phyloP scores from a whole-genome alignment of 2,329 filamentous ascomycete genomes.

The Trichoderma koningii region DNA sequence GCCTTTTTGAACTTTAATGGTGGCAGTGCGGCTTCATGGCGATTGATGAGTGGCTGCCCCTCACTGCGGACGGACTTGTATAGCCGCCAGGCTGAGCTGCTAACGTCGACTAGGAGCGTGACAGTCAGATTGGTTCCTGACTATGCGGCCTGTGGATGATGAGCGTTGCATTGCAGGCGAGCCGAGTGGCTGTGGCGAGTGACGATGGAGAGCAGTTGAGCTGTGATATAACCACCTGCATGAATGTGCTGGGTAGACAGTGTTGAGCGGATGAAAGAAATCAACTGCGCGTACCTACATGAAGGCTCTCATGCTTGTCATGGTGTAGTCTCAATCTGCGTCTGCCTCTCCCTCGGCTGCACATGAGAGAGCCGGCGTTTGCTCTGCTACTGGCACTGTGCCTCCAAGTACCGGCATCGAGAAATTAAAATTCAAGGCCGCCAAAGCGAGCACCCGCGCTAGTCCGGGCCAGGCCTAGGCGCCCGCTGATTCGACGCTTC shows the following conservation, averaged over 20 bases:
- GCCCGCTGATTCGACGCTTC: slow-evolving; percentile 2
- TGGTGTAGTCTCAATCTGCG: too few species aligned
- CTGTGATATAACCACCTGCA: too few species aligned
- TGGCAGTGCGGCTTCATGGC: slow-evolving; percentile 5
- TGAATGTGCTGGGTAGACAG: background rate
- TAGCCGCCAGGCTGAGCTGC: slow-evolving; percentile 10
- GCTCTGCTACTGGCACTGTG: background rate
- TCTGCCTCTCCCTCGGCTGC: background rate
- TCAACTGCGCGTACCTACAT: too few species aligned
- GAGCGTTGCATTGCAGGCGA: background rate
- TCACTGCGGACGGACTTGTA: background rate
- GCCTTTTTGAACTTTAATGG: slow-evolving; percentile 10
- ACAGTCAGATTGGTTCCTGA: background rate
- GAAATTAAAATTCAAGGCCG: slow-evolving; percentile 12
- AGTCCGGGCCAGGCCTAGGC: background rate
- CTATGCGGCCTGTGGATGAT: background rate
- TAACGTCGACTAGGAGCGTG: background rate
- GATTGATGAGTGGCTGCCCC: slow-evolving; percentile 14
- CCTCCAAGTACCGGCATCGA: background rate
- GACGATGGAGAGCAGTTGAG: too few species aligned
- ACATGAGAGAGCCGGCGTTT: background rate
- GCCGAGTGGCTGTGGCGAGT: background rate
- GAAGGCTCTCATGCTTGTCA: background rate
- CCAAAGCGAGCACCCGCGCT: background rate
- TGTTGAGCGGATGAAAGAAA: background rate